These are phyloP conservation scores for Trametes cubensis DNA, from an alignment of 768 basidiomycete genomes.

Conservation along the genomic window DNA sequence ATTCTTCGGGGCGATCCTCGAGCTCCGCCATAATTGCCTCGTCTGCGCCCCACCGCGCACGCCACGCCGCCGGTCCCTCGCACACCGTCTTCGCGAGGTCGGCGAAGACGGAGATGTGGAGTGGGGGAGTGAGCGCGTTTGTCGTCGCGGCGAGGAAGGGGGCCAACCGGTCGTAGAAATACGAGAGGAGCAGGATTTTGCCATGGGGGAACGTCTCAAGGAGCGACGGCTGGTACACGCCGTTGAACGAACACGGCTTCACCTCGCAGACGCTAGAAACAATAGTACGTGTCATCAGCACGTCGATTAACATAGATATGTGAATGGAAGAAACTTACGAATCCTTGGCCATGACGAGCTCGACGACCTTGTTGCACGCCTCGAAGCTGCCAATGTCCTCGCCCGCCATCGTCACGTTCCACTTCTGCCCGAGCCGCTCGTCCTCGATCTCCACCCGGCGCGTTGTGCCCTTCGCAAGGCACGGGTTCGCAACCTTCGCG, in stretches of 20 bases:
- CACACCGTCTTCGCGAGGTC: slow-evolving; percentile 74
- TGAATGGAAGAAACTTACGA: slow-evolving; percentile 55
- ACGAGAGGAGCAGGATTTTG: slow-evolving; percentile 88
- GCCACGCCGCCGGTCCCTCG: slow-evolving; percentile 64
- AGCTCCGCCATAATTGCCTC: slow-evolving; percentile 65
- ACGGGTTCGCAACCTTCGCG: slow-evolving; percentile 71
- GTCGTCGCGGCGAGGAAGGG: slow-evolving; percentile 60
- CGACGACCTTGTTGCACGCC: slow-evolving; percentile 79
- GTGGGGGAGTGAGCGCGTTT: slow-evolving; percentile 29
- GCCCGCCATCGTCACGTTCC: slow-evolving; percentile 85
- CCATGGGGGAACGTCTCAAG: slow-evolving; percentile 86
- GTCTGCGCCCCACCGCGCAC: slow-evolving; percentile 47
- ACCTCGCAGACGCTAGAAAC: slow-evolving; percentile 73
- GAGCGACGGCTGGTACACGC: slow-evolving; percentile 94
- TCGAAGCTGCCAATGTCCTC: slow-evolving; percentile 82
- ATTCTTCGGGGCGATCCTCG: slow-evolving; percentile 87
- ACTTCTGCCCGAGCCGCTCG: slow-evolving; percentile 38
- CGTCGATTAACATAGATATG: background rate
- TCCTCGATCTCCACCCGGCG: slow-evolving; percentile 67
- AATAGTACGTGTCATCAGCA: slow-evolving; percentile 2
- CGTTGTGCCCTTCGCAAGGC: slow-evolving; percentile 68
- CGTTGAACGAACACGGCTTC: slow-evolving; percentile 96
- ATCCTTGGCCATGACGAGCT: slow-evolving; percentile 94
- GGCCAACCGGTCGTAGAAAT: slow-evolving; percentile 93
- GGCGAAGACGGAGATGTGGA: slow-evolving; percentile 56